These are phyloP conservation scores for Alternaria gaisen DNA, from an alignment of 2,329 filamentous ascomycete genomes.

Conservation along the genomic window DNA sequence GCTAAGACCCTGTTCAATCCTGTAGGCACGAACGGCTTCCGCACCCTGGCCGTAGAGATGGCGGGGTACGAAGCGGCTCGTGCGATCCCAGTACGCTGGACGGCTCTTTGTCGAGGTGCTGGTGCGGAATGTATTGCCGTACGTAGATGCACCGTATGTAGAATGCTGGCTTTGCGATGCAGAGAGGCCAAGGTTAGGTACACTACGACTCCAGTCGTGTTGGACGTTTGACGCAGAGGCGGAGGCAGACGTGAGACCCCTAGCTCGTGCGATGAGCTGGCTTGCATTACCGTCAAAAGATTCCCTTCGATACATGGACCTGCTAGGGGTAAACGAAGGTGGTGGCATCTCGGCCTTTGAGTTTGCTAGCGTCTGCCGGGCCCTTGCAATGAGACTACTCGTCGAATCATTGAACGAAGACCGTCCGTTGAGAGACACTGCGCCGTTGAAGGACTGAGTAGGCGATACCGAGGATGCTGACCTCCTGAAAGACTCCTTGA, in stretches of 20 bases:
- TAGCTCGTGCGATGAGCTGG: slow-evolving; percentile 31
- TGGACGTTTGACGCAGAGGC: slow-evolving; percentile 19
- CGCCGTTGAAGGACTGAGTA: slow-evolving; percentile 16
- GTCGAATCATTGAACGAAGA: slow-evolving; percentile 18
- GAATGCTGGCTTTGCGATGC: slow-evolving; percentile 23
- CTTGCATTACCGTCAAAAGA: slow-evolving; percentile 17
- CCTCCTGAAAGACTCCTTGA: slow-evolving; percentile 24
- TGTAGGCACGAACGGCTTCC: slow-evolving; percentile 42
- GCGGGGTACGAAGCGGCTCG: slow-evolving; percentile 47
- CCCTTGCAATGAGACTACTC: slow-evolving; percentile 23
- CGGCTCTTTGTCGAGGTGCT: slow-evolving; percentile 21
- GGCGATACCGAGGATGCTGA: slow-evolving; percentile 23
- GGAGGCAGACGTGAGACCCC: slow-evolving; percentile 17
- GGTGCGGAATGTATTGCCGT: slow-evolving; percentile 26
- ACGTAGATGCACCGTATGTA: slow-evolving; percentile 22
- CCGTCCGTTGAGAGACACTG: slow-evolving; percentile 15
- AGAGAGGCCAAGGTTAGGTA: slow-evolving; percentile 31
- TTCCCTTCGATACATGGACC: slow-evolving; percentile 18
- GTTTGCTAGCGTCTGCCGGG: slow-evolving; percentile 17
- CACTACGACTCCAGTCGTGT: slow-evolving; percentile 40
- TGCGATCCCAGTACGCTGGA: slow-evolving; percentile 45
- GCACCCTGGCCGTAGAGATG: slow-evolving; percentile 48
- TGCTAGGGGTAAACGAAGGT: slow-evolving; percentile 7
- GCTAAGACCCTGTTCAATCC: slow-evolving; percentile 27
- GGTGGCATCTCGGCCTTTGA: slow-evolving; percentile 10